Evolutionary conservation across 257 asterid genomes (phyloP).

Genomic region (Nicotiana tomentosiformis): DNA sequence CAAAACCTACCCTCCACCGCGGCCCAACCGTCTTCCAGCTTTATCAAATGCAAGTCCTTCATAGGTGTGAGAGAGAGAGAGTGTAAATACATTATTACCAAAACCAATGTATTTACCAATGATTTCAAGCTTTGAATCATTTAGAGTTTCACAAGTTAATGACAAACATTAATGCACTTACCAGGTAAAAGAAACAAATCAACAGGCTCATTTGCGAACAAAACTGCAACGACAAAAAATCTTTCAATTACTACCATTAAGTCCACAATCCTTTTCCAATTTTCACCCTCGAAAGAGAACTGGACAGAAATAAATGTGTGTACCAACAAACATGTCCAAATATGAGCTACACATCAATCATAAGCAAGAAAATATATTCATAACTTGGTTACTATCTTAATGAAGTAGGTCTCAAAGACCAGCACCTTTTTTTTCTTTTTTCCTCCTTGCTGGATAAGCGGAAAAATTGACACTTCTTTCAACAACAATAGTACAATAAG

Average conservation of each 20-base stretch:
- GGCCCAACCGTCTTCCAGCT: conserved; percentile 90
- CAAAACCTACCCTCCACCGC: conserved; percentile 91
- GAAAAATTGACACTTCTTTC: background rate
- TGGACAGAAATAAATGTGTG: background rate
- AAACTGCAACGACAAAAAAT: conserved; percentile 45
- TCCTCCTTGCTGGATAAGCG: background rate
- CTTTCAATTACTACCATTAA: background rate
- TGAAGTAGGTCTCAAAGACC: background rate
- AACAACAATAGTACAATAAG: background rate
- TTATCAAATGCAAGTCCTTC: conserved; percentile 94
- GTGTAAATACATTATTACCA: background rate
- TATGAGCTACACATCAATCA: background rate
- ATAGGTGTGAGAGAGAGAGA: background rate
- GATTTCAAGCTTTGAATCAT: conserved; percentile 5
- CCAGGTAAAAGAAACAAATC: conserved; percentile 92
- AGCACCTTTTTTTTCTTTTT: background rate
- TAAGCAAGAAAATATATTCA: background rate
- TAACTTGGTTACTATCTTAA: background rate
- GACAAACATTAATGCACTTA: conserved; percentile 23
- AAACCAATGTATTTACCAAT: background rate
- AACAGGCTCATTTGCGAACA: conserved; percentile 79
- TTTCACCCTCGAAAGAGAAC: background rate
- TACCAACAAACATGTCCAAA: background rate
- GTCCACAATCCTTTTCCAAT: background rate
- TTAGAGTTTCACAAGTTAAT: background rate